Percentiles rank a stretch among this genome's conserved stretches.
Conservation (phyloP, 2,329 filamentous ascomycete genomes). For the Nannizzia gypsea region DNA sequence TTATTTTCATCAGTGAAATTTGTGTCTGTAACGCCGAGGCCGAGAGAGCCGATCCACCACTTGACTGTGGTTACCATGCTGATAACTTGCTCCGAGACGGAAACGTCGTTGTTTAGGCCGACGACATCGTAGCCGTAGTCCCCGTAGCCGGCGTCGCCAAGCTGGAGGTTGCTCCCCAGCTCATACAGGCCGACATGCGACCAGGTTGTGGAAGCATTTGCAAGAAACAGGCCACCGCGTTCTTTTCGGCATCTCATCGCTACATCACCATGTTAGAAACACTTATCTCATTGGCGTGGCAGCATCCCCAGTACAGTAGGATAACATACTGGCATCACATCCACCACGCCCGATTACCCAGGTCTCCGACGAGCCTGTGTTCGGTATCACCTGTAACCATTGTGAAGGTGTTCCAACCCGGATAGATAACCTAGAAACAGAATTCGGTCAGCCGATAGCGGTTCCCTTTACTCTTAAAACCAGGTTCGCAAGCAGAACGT, state of each 20-base stretch:
- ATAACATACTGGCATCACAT: constrained; percentile 20
- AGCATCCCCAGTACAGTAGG: not conserved
- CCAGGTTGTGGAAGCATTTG: constrained; percentile 26
- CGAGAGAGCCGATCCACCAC: constrained; percentile 26
- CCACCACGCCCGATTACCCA: constrained; percentile 21
- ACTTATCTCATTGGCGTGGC: not conserved
- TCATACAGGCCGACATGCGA: constrained; percentile 19
- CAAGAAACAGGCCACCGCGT: constrained; percentile 22
- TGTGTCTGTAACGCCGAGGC: constrained; percentile 20
- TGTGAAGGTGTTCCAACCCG: constrained; percentile 22
- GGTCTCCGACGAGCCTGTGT: constrained; percentile 20
- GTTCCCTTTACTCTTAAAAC: not conserved
- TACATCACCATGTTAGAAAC: not conserved
- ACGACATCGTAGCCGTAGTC: constrained; percentile 30
- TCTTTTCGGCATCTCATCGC: constrained; percentile 17
- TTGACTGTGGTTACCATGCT: constrained; percentile 23
- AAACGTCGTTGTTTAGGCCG: constrained; percentile 17
- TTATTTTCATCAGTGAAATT: constrained; percentile 18
- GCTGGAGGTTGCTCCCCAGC: constrained; percentile 16
- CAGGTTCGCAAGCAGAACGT: not conserved
- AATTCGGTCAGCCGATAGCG: not conserved
- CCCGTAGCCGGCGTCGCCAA: constrained; percentile 18
- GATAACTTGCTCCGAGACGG: constrained; percentile 22
- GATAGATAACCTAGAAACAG: constrained; percentile 15
- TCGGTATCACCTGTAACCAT: constrained; percentile 22